These are phyloP conservation scores for Durusdinium trenchii DNA, from an alignment of 73 alveolate species.

Conservation along the genomic window DNA sequence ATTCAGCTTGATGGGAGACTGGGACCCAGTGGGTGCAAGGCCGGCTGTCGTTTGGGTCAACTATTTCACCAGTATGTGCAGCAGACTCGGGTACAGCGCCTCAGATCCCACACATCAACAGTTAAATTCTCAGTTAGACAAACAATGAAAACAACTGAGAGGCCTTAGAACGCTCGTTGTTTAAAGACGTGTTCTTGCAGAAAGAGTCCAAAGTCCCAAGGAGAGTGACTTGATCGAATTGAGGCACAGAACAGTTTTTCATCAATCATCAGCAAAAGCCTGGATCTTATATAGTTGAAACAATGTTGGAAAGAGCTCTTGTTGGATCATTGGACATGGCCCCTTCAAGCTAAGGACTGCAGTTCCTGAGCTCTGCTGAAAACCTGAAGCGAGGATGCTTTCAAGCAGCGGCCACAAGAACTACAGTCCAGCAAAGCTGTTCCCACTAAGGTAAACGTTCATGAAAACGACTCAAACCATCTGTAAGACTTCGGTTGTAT, in stretches of 20 bases:
- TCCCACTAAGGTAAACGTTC: no score
- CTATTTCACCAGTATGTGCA: conserved; percentile 89
- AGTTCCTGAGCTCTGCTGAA: conserved; percentile 62
- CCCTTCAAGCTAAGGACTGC: conserved; percentile 22
- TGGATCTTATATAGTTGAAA: not conserved
- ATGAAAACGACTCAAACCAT: no score
- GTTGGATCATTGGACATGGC: not conserved
- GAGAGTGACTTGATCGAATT: no score
- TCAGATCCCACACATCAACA: not conserved
- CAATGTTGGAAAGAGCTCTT: not conserved
- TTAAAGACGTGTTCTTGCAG: no score
- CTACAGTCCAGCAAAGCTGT: not conserved
- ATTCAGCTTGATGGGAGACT: no score
- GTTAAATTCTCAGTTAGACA: no score
- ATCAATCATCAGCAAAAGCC: conserved; percentile 75
- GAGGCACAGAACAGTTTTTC: conserved; percentile 91
- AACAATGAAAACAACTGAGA: no score
- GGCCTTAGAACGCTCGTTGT: no score
- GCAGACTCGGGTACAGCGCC: conserved; percentile 72
- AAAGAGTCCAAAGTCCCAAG: no score
- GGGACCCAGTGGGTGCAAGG: no score
- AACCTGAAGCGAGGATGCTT: conserved; percentile 70
- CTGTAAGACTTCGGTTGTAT: no score
- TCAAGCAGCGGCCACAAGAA: conserved; percentile 51
- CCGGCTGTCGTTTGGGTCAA: conserved; percentile 76